phyloP scores from a whole-genome alignment of 2,329 filamentous ascomycete species.

The Cladobotryum protrusum region DNA sequence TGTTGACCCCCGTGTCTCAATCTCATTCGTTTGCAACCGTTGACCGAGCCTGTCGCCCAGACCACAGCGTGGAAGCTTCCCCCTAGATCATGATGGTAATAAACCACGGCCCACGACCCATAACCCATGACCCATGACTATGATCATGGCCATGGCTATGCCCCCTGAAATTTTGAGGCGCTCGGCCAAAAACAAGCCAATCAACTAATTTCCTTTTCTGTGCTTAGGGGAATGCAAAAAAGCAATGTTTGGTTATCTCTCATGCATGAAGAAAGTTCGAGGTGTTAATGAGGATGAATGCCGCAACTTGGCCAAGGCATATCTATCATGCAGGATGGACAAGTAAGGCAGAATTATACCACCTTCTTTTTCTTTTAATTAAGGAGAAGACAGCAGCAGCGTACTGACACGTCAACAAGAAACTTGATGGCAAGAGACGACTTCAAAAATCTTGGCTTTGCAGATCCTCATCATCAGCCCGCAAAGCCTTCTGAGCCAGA shows the following conservation, averaged over 20 bases:
- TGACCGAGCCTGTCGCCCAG: conserved; percentile 35
- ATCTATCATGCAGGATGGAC: conserved; percentile 91
- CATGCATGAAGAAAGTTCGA: conserved; percentile 76
- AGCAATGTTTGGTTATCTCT: conserved; percentile 78
- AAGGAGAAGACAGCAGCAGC: neutral
- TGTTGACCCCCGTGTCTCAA: neutral
- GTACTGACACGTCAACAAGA: conserved; percentile 35
- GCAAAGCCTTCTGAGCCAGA: conserved; percentile 20
- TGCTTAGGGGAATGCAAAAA: conserved; percentile 79
- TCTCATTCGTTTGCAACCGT: conserved; percentile 1
- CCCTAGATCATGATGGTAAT: conserved; percentile 82
- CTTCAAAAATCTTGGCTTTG: conserved; percentile 86
- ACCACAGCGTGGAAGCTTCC: conserved; percentile 88
- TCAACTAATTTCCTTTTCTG: conserved; percentile 4
- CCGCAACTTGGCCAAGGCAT: conserved; percentile 77
- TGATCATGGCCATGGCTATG: too few species aligned
- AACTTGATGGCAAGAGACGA: conserved; percentile 96
- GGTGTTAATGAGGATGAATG: conserved; percentile 86
- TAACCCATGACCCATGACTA: too few species aligned
- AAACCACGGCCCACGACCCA: too few species aligned
- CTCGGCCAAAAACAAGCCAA: neutral
- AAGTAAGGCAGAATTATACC: conserved; percentile 49
- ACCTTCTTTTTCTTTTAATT: neutral
- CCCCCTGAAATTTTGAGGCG: too few species aligned
- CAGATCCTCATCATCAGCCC: conserved; percentile 23